Conservation (phyloP, 2,329 filamentous ascomycete genomes). For the Seiridium unicorne region DNA sequence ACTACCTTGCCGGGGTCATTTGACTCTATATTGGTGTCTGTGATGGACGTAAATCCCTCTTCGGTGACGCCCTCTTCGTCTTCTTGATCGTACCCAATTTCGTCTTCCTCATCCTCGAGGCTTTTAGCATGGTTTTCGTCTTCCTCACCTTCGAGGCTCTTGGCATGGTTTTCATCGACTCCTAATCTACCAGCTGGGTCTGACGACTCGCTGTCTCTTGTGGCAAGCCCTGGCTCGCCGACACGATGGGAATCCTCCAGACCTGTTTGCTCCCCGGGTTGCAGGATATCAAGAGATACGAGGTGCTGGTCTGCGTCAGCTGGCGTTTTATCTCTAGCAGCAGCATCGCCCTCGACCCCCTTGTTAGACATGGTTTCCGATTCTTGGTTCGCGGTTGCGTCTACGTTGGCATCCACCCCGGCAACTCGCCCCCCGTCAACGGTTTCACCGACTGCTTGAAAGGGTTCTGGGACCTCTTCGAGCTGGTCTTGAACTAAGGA, state of each 20-base stretch:
- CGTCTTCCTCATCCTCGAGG: not conserved
- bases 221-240: too few relatives aligned
- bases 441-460: not conserved
- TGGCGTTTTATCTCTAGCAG: not conserved
- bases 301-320: not conserved
- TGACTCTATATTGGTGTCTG: not conserved
- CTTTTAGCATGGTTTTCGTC: not conserved
- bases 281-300: not conserved
- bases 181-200: not conserved
- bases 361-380: not conserved
- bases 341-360: not conserved
- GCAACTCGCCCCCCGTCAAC: not conserved
- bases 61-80: constrained; percentile 29
- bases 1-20: not conserved
- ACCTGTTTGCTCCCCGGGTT: not conserved
- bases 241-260: not conserved
- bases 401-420: not conserved
- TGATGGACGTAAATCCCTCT: constrained; percentile 17
- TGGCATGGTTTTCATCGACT: not conserved
- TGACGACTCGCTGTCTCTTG: too few relatives aligned
- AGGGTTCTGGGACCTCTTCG: not conserved
- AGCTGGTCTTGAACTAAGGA: too few relatives aligned
- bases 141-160: not conserved
- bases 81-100: constrained; percentile 7
- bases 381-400: not conserved